Conservation (phyloP, 2,329 filamentous ascomycete species). For the Fusarium sp. region DNA sequence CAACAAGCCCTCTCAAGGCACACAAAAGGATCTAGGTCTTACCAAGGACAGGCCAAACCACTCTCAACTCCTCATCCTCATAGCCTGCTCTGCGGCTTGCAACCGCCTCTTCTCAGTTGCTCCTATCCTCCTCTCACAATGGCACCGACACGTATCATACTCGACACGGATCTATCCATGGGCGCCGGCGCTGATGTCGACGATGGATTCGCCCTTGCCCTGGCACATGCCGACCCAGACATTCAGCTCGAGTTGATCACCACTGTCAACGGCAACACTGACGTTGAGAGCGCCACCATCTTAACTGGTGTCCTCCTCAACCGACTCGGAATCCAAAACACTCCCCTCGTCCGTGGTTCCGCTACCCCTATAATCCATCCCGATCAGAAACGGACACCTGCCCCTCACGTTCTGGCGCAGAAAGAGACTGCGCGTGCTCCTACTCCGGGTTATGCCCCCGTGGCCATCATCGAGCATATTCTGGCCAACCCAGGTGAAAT, state of each 20-base stretch:
- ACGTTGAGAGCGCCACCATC: slow-evolving; percentile 81
- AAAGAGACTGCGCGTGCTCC: slow-evolving; percentile 7
- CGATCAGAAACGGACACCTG: slow-evolving; percentile 1
- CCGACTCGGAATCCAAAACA: slow-evolving; percentile 9
- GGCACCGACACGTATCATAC: slow-evolving; percentile 69
- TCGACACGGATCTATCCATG: slow-evolving; percentile 27
- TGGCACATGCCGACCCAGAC: slow-evolving; percentile 59
- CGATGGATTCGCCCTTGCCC: slow-evolving; percentile 66
- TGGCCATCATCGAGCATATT: slow-evolving; percentile 20
- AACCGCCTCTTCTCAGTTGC: background rate
- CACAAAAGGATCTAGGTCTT: background rate
- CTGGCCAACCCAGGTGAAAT: slow-evolving; percentile 24
- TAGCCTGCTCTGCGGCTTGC: background rate
- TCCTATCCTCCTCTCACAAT: slow-evolving; percentile 57
- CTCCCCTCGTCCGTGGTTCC: slow-evolving; percentile 16
- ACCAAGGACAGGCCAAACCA: background rate
- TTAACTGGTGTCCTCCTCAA: slow-evolving; percentile 21
- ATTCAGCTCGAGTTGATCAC: slow-evolving; percentile 81
- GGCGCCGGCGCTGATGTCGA: slow-evolving; percentile 73
- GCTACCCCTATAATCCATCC: slow-evolving; percentile 15
- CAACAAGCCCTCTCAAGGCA: background rate
- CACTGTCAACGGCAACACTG: slow-evolving; percentile 87
- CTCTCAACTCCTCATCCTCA: background rate
- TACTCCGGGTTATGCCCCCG: slow-evolving; percentile 11
- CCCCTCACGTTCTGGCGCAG: slow-evolving; percentile 10